Conservation (phyloP, 768 basidiomycete genomes). For the Tulasnella sp. region DNA sequence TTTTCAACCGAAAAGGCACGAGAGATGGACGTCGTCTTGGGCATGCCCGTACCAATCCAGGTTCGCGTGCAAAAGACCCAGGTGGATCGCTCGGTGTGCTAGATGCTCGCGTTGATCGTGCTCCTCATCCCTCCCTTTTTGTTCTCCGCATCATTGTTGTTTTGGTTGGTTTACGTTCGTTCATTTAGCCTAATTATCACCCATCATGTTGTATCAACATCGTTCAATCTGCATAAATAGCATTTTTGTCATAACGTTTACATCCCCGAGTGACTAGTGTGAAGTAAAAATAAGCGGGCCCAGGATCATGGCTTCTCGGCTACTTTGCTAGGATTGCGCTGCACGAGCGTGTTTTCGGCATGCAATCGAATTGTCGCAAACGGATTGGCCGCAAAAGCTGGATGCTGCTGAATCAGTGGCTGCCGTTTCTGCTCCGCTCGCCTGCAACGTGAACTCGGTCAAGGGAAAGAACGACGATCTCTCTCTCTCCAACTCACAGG, state of each 20-base stretch:
- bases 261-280: neutral
- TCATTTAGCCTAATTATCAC: neutral
- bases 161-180: conserved; percentile 16
- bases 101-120: neutral
- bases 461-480: neutral
- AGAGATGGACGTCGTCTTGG: conserved; percentile 20
- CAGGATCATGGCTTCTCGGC: neutral
- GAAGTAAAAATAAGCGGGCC: neutral
- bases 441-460: neutral
- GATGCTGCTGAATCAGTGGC: conserved; percentile 68
- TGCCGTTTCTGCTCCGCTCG: conserved; percentile 65
- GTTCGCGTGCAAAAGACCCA: conserved; percentile 12
- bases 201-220: conserved; percentile 20
- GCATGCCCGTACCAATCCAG: neutral
- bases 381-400: conserved; percentile 67
- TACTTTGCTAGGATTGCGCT: neutral
- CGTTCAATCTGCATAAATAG: neutral
- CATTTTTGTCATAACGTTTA: neutral
- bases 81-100: conserved; percentile 14
- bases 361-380: conserved; percentile 80
- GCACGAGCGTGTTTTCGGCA: conserved; percentile 74
- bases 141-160: conserved; percentile 5
- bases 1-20: conserved; percentile 17
- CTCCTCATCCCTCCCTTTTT: neutral
- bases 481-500: conserved; percentile 55